phyloP scores from a whole-genome alignment of 768 basidiomycete species.

The Boletus bicolor region DNA sequence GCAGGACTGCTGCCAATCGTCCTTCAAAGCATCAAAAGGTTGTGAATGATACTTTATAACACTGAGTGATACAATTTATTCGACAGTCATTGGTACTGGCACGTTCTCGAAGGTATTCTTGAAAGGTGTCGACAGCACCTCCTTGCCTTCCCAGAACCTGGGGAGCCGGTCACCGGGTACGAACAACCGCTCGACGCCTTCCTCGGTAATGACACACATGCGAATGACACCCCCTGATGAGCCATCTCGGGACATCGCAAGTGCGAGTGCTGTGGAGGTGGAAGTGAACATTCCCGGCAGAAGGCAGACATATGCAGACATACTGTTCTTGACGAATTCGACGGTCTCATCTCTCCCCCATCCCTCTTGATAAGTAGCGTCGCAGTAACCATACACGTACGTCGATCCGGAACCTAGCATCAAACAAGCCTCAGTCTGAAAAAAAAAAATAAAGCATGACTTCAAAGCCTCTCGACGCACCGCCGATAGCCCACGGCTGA shows the following conservation, averaged over 20 bases:
- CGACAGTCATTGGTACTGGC: conserved; percentile 45
- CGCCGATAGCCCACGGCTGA: conserved; percentile 98
- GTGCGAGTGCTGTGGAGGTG: conserved; percentile 63
- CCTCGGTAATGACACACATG: conserved; percentile 95
- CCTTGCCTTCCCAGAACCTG: conserved; percentile 84
- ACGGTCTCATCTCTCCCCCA: conserved; percentile 90
- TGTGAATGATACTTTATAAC: neutral
- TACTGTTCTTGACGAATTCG: conserved; percentile 94
- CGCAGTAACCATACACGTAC: conserved; percentile 98
- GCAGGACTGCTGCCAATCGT: neutral
- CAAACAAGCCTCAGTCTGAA: neutral
- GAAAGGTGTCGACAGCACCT: conserved; percentile 50
- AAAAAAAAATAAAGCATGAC: neutral
- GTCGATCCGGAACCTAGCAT: conserved; percentile 85
- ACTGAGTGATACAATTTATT: conserved; percentile 25
- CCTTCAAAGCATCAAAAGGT: neutral
- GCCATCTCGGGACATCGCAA: conserved; percentile 97
- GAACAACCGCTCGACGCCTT: conserved; percentile 87
- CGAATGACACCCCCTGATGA: conserved; percentile 97
- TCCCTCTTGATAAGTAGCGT: conserved; percentile 93
- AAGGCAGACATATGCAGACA: conserved; percentile 30
- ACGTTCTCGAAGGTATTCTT: conserved; percentile 20
- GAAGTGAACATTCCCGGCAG: conserved; percentile 1
- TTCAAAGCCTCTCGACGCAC: conserved; percentile 39
- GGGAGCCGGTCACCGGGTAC: conserved; percentile 89